These are phyloP conservation scores for Scalesia atractyloides DNA, from an alignment of 129 eudicot species.

Conservation along the genomic window DNA sequence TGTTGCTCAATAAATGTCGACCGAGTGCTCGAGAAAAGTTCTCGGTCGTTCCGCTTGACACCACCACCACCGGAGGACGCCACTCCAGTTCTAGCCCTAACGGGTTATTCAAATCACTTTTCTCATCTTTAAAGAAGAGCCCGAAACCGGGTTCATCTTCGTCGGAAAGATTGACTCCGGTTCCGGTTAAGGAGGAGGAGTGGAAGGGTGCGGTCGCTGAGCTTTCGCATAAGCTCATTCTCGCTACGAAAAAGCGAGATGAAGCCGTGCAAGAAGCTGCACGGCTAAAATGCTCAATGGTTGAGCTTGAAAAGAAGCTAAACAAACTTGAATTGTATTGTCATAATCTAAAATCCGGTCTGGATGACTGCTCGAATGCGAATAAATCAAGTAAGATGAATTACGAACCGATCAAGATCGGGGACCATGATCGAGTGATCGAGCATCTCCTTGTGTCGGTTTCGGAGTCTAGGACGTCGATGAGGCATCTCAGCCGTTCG, in stretches of 20 bases:
- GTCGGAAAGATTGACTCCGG: constrained; percentile 23
- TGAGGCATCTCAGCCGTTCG: constrained; percentile 65
- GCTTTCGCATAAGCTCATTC: constrained; percentile 80
- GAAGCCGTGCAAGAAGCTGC: constrained; percentile 85
- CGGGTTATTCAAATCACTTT: constrained; percentile 65
- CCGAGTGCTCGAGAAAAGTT: constrained; percentile 76
- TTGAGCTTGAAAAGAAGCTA: constrained; percentile 82
- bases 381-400: constrained; percentile 23
- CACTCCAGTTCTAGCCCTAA: constrained; percentile 65
- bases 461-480: constrained; percentile 63
- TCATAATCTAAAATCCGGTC: constrained; percentile 71
- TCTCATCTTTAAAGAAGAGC: constrained; percentile 58
- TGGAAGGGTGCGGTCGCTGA: constrained; percentile 78
- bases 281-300: constrained; percentile 66
- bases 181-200: constrained; percentile 59
- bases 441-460: constrained; percentile 72
- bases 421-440: constrained; percentile 59
- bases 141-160: constrained; percentile 49
- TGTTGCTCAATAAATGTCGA: constrained; percentile 84
- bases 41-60: constrained; percentile 72
- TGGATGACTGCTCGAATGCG: constrained; percentile 53
- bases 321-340: constrained; percentile 82
- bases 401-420: constrained; percentile 42
- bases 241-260: constrained; percentile 71
- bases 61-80: constrained; percentile 41